phyloP scores from a whole-genome alignment of 2,329 filamentous ascomycete species.

The Fusarium mangiferae region DNA sequence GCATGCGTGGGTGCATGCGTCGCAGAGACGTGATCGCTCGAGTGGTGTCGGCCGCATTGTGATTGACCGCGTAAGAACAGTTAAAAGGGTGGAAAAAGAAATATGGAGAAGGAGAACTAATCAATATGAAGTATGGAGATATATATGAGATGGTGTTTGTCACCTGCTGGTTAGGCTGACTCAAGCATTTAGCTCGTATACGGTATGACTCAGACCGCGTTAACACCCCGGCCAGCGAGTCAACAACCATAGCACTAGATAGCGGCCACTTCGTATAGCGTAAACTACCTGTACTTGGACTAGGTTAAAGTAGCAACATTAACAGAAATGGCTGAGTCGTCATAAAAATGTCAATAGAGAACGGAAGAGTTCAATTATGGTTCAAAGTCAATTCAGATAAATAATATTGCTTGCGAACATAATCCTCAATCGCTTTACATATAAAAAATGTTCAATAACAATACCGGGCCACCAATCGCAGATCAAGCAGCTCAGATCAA shows the following conservation, averaged over 20 bases:
- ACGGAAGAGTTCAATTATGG: neutral
- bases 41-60: neutral
- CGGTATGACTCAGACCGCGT: neutral
- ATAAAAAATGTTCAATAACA: accelerated
- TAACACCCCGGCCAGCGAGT: neutral
- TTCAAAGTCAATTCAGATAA: neutral
- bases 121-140: accelerated
- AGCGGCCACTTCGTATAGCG: no score
- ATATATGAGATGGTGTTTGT: neutral
- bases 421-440: accelerated
- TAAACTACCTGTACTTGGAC: no score
- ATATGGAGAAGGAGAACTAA: neutral
- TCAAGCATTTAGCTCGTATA: neutral
- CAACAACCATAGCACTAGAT: neutral
- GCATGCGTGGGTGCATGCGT: neutral
- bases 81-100: accelerated
- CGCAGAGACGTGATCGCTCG: neutral
- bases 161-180: neutral
- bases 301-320: no score
- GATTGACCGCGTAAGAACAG: accelerated
- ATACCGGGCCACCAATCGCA: accelerated
- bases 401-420: accelerated
- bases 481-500: neutral
- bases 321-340: neutral
- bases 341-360: neutral